These are phyloP conservation scores for Boletus semigastroideus DNA, from an alignment of 1,284 basidiomycete genomes.

Conservation along the genomic window DNA sequence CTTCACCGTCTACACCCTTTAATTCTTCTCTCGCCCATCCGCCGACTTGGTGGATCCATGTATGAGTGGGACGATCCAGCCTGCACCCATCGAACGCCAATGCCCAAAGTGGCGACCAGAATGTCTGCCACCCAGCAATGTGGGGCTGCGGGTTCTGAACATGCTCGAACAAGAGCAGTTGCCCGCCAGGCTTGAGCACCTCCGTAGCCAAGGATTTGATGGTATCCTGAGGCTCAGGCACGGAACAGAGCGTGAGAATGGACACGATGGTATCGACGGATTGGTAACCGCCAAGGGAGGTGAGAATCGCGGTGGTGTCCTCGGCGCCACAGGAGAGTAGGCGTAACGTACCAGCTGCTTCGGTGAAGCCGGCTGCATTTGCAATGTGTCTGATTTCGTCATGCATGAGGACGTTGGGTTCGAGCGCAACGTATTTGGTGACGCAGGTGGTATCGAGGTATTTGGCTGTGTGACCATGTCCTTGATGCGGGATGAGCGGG, in stretches of 20 bases:
- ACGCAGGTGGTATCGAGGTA: slow-evolving; percentile 59
- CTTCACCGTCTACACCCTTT: slow-evolving; percentile 47
- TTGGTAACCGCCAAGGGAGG: slow-evolving; percentile 38
- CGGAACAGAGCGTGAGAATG: slow-evolving; percentile 58
- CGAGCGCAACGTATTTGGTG: slow-evolving; percentile 64
- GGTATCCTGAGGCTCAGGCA: slow-evolving; percentile 49
- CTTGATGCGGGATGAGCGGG: slow-evolving; percentile 32
- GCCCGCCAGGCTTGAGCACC: slow-evolving; percentile 56
- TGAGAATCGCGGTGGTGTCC: slow-evolving; percentile 46
- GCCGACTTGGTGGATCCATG: slow-evolving; percentile 46
- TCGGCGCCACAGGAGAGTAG: slow-evolving; percentile 59
- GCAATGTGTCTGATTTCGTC: slow-evolving; percentile 48
- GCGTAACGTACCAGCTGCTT: slow-evolving; percentile 43
- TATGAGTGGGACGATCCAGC: slow-evolving; percentile 56
- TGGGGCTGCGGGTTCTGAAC: slow-evolving; percentile 50
- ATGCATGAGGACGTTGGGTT: slow-evolving; percentile 68
- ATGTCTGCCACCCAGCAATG: slow-evolving; percentile 63
- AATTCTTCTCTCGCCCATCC: slow-evolving; percentile 44
- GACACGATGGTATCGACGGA: slow-evolving; percentile 58
- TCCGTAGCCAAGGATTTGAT: slow-evolving; percentile 44
- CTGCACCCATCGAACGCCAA: slow-evolving; percentile 57
- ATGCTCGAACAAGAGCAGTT: slow-evolving; percentile 65
- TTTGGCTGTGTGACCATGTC: slow-evolving; percentile 57
- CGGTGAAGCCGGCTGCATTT: slow-evolving; percentile 49
- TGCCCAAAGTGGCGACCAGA: slow-evolving; percentile 69